Evolutionary conservation across 2,329 filamentous ascomycete genomes (phyloP).

Genomic region (Cytospora piceicola): DNA sequence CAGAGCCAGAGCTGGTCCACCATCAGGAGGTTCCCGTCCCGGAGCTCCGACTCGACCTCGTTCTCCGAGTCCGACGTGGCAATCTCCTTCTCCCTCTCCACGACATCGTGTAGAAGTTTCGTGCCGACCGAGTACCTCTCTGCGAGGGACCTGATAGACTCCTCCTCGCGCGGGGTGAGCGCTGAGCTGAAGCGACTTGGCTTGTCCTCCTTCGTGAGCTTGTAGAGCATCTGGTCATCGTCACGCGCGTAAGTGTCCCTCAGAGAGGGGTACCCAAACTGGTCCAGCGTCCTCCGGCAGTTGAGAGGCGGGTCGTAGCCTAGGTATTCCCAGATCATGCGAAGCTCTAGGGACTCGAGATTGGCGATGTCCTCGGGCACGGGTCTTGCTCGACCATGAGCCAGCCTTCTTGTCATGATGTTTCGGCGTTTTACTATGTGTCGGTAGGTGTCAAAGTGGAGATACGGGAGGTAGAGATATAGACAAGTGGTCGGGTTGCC

Average conservation of each 20-base stretch:
- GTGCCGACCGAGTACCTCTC: constrained; percentile 30
- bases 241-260: constrained; percentile 64
- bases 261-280: constrained; percentile 66
- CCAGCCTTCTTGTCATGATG: constrained; percentile 55
- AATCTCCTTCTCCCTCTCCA: constrained; percentile 24
- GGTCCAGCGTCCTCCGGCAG: constrained; percentile 64
- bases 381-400: constrained; percentile 59
- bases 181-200: constrained; percentile 11
- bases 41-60: constrained; percentile 35
- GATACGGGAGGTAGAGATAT: constrained; percentile 60
- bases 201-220: constrained; percentile 58
- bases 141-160: constrained; percentile 21
- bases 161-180: constrained; percentile 27
- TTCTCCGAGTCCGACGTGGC: constrained; percentile 32
- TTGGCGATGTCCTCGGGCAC: constrained; percentile 58
- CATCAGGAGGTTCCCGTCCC: constrained; percentile 65
- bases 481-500: constrained; percentile 41
- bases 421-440: constrained; percentile 60
- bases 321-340: constrained; percentile 66
- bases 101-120: constrained; percentile 23
- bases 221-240: constrained; percentile 70
- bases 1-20: constrained; percentile 69
- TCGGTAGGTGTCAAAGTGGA: constrained; percentile 68
- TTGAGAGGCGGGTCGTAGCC: constrained; percentile 65
- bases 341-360: constrained; percentile 59